phyloP scores from a whole-genome alignment of 176 grass and related monocot species.

The Carex kokanica region DNA sequence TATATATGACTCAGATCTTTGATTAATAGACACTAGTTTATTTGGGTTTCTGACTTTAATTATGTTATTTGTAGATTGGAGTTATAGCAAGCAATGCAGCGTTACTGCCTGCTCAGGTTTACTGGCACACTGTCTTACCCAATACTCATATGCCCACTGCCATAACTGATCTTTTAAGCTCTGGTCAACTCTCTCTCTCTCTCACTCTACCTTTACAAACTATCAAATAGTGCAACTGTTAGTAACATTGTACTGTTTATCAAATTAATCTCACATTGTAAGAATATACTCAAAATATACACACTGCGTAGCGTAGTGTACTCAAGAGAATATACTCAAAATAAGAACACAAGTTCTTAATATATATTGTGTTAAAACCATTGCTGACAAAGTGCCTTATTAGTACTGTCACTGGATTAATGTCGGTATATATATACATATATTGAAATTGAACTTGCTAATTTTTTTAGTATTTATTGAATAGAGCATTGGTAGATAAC shows the following conservation, averaged over 20 bases:
- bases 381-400: background rate
- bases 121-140: no score
- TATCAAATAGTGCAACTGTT: no score
- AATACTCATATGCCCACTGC: no score
- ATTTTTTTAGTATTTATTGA: background rate
- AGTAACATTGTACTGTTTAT: no score
- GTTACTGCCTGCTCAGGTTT: background rate
- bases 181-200: no score
- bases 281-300: no score
- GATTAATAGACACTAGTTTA: background rate
- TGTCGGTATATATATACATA: background rate
- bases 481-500: background rate
- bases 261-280: no score
- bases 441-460: background rate
- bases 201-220: no score
- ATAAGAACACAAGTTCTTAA: background rate
- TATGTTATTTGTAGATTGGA: constrained; percentile 25
- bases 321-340: background rate
- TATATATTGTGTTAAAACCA: background rate
- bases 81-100: constrained; percentile 18
- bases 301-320: no score
- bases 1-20: background rate
- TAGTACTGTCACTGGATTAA: background rate
- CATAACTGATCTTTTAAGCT: no score
- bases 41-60: background rate